A percentile compares a stretch with the other conserved stretches of the same genome.
Conservation (phyloP, 2,329 filamentous ascomycete species). For the Scortechinia acanthostroma region DNA sequence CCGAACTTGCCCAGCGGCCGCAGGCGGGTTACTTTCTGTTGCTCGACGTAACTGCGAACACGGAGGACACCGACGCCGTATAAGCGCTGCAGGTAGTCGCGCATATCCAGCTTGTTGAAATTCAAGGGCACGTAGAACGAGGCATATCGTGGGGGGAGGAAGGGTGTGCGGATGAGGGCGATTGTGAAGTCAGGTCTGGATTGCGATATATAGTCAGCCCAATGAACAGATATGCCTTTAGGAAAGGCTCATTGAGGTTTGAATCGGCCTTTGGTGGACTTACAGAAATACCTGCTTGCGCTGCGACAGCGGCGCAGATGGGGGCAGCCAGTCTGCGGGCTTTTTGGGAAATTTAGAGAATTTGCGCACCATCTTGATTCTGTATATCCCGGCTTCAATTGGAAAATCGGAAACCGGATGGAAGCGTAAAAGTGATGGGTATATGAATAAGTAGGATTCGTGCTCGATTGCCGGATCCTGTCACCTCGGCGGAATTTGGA, state of each 20-base stretch:
- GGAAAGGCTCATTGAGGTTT: not conserved
- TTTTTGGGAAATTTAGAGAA: constrained; percentile 15
- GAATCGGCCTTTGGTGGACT: constrained; percentile 12
- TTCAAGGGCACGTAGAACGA: constrained; percentile 84
- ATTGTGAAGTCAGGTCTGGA: constrained; percentile 74
- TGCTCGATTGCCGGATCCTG: no score
- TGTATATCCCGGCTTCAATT: no score
- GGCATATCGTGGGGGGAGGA: constrained; percentile 72
- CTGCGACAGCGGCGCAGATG: constrained; percentile 13
- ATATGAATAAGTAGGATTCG: no score
- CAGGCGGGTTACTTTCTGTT: constrained; percentile 42
- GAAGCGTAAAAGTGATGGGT: no score
- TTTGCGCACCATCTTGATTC: constrained; percentile 18
- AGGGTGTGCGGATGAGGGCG: constrained; percentile 67
- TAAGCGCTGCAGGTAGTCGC: constrained; percentile 84
- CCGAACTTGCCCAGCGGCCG: constrained; percentile 27
- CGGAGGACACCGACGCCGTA: constrained; percentile 70
- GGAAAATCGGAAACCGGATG: no score
- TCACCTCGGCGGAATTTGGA: not conserved
- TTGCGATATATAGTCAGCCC: not conserved
- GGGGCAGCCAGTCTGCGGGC: constrained; percentile 12
- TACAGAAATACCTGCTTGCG: constrained; percentile 48
- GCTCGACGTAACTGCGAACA: constrained; percentile 75
- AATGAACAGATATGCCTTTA: constrained; percentile 4
- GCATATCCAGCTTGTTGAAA: constrained; percentile 93